A percentile compares a stretch with the other conserved stretches of the same genome.
Evolutionary conservation across 2,329 filamentous ascomycete genomes (phyloP).

Genomic region (Fusarium hainanense): DNA sequence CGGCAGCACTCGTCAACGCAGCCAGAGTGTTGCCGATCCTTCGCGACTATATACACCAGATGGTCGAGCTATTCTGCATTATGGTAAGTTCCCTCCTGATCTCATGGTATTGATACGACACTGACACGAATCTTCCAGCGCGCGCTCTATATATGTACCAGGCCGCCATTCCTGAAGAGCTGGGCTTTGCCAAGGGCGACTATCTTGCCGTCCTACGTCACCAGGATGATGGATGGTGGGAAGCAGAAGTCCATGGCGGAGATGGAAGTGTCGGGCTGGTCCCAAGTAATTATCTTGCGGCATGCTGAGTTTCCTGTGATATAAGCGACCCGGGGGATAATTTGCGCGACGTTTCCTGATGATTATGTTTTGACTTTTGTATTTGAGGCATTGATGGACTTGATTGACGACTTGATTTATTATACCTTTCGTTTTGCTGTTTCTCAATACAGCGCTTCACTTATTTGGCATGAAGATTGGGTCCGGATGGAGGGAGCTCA

Average conservation of each 20-base stretch:
- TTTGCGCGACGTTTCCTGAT: conserved; percentile 3
- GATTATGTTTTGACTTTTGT: conserved; percentile 15
- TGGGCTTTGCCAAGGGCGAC: conserved; percentile 93
- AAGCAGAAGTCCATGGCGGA: conserved; percentile 86
- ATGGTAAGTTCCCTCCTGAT: conserved; percentile 73
- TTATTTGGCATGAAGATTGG: conserved; percentile 32
- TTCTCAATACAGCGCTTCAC: conserved; percentile 14
- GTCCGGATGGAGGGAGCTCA: conserved; percentile 6
- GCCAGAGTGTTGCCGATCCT: conserved; percentile 87
- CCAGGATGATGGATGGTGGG: conserved; percentile 99
- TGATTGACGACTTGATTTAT: conserved; percentile 30
- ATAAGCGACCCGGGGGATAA: conserved; percentile 19
- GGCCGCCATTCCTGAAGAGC: conserved; percentile 93
- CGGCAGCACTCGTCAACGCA: conserved; percentile 66
- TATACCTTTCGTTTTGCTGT: conserved; percentile 33
- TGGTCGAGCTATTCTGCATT: conserved; percentile 89
- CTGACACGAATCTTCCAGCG: conserved; percentile 64
- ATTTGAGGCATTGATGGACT: conserved; percentile 8
- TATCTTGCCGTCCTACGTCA: conserved; percentile 87
- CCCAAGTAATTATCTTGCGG: conserved; percentile 75
- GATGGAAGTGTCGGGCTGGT: conserved; percentile 70
- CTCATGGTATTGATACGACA: background rate
- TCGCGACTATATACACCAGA: conserved; percentile 86
- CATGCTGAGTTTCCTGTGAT: conserved; percentile 52
- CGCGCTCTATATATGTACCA: conserved; percentile 94